phyloP scores from a whole-genome alignment of 805 yeast genomes.

The Schwanniomyces sp. region DNA sequence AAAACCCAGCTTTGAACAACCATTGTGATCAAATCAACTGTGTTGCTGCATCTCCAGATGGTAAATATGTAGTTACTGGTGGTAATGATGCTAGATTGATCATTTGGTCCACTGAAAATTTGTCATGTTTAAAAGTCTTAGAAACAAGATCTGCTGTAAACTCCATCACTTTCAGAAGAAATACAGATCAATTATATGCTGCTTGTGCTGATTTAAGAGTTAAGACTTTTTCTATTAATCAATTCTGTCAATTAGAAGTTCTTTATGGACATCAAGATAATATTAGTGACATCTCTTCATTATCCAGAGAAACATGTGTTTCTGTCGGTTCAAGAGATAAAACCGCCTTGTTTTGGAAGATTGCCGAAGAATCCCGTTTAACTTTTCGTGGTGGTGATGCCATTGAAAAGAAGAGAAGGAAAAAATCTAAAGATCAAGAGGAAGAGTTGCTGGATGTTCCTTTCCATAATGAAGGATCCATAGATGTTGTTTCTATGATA shows the following conservation, averaged over 20 bases:
- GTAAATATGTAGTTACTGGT: constrained; percentile 87
- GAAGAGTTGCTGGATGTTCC: constrained; percentile 12
- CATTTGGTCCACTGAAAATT: constrained; percentile 81
- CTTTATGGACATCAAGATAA: constrained; percentile 94
- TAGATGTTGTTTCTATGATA: constrained; percentile 86
- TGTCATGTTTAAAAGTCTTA: constrained; percentile 73
- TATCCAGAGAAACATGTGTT: constrained; percentile 87
- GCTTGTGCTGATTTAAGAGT: constrained; percentile 91
- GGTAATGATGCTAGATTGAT: constrained; percentile 79
- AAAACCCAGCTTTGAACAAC: constrained; percentile 60
- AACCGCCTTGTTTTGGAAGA: constrained; percentile 95
- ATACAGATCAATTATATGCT: constrained; percentile 82
- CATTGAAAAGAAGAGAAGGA: constrained; percentile 41
- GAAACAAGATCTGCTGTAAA: constrained; percentile 76
- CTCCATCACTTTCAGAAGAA: constrained; percentile 74
- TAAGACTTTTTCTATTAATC: constrained; percentile 82
- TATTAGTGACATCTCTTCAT: constrained; percentile 77
- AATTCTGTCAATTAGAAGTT: constrained; percentile 85
- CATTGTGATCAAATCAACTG: constrained; percentile 76
- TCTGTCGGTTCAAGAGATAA: constrained; percentile 95
- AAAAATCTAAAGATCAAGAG: constrained; percentile 21
- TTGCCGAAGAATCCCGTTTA: constrained; percentile 90
- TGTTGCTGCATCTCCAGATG: constrained; percentile 84
- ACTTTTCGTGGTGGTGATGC: constrained; percentile 90
- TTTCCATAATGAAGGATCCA: constrained; percentile 76